Evolutionary conservation across 768 basidiomycete genomes (phyloP).

Genomic region (Lactifluus echinatus): DNA sequence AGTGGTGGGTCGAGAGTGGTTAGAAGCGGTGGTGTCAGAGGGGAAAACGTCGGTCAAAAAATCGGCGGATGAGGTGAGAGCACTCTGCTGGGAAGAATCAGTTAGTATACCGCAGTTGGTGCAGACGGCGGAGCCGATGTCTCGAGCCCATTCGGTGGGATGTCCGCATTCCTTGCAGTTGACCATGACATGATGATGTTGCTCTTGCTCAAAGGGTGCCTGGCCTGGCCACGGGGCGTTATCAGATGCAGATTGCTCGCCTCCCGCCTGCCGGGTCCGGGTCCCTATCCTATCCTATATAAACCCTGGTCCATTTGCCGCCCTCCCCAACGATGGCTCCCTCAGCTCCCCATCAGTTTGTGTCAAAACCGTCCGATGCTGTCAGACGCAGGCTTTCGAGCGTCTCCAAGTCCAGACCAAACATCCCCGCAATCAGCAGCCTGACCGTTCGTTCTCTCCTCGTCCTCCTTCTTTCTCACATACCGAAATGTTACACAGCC

Average conservation of each 20-base stretch:
- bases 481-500: conserved; percentile 41
- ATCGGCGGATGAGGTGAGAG: conserved; percentile 44
- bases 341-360: conserved; percentile 35
- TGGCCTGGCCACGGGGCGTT: neutral
- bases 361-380: conserved; percentile 55
- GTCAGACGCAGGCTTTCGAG: conserved; percentile 64
- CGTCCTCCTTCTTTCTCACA: conserved; percentile 19
- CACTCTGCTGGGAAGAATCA: conserved; percentile 46
- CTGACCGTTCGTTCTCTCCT: conserved; percentile 46
- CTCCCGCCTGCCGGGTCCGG: neutral
- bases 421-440: conserved; percentile 48
- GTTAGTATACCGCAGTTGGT: conserved; percentile 61
- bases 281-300: conserved; percentile 13
- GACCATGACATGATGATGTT: too few species aligned
- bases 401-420: conserved; percentile 42
- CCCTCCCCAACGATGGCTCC: conserved; percentile 31
- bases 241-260: too few species aligned
- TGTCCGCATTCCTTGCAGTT: conserved; percentile 17
- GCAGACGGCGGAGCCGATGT: conserved; percentile 40
- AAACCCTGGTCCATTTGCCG: conserved; percentile 13
- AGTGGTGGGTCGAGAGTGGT: conserved; percentile 24
- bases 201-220: neutral
- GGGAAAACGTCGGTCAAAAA: conserved; percentile 28
- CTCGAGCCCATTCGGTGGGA: conserved; percentile 15
- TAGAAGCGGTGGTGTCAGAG: conserved; percentile 25